These are phyloP conservation scores for Eucalyptus erythrocorys DNA, from an alignment of 345 rosid species.

Conservation along the genomic window DNA sequence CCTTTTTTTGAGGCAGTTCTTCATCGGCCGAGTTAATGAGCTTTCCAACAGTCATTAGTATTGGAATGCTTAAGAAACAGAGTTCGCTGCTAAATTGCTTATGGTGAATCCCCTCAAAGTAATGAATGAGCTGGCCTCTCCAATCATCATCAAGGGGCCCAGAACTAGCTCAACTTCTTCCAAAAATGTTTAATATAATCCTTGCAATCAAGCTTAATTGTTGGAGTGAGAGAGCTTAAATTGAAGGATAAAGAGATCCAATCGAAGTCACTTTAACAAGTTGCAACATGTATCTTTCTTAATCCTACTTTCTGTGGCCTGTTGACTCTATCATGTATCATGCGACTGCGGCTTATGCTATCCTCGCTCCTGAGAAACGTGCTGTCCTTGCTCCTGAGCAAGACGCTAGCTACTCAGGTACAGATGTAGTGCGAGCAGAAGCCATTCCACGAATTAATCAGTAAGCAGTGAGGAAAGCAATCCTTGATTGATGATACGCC, in stretches of 20 bases:
- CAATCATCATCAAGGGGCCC: not conserved
- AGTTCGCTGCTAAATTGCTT: not conserved
- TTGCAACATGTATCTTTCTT: not conserved
- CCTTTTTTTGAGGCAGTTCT: not conserved
- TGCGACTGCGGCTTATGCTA: not conserved
- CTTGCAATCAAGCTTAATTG: not conserved
- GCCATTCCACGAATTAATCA: not conserved
- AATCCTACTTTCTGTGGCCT: not conserved
- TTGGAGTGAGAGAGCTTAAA: not conserved
- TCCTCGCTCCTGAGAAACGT: not conserved
- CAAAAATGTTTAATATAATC: not conserved
- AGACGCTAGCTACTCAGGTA: not conserved
- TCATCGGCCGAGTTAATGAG: not conserved
- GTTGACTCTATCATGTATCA: not conserved
- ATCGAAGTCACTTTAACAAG: not conserved
- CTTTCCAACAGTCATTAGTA: not conserved
- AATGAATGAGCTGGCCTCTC: not conserved
- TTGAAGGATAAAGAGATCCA: not conserved
- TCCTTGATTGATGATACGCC: not conserved
- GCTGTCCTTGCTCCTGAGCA: not conserved
- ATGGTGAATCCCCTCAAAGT: not conserved
- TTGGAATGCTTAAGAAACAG: not conserved
- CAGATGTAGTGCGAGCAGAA: not conserved
- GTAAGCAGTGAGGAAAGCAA: not conserved
- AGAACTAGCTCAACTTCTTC: not conserved